Evolutionary conservation across 495 filamentous ascomycete species (phyloP).

Genomic region (Alectoria sarmentosa): DNA sequence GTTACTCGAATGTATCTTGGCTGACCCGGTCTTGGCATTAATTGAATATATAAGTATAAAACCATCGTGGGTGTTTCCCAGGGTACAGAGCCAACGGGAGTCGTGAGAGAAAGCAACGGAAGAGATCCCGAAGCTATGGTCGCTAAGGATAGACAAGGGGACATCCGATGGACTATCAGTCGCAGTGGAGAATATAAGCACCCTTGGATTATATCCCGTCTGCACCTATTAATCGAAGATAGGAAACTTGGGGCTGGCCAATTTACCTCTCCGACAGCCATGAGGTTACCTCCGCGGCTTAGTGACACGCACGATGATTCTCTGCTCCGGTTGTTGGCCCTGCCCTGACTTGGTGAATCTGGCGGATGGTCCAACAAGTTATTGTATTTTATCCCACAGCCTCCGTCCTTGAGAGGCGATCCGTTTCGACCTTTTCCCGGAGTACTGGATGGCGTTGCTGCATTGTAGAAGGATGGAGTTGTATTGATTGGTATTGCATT

Average conservation of each 20-base stretch:
- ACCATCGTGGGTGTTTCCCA: slow-evolving; percentile 85
- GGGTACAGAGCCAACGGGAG: slow-evolving; percentile 77
- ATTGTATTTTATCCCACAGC: neutral
- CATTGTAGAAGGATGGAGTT: slow-evolving; percentile 46
- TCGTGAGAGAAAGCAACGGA: slow-evolving; percentile 85
- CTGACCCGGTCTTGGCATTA: slow-evolving; percentile 73
- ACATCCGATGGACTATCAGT: slow-evolving; percentile 69
- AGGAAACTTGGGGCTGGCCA: neutral
- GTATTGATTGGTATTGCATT: slow-evolving; percentile 61
- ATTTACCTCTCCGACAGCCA: slow-evolving; percentile 83
- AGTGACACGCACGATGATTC: slow-evolving; percentile 93
- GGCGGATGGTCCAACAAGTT: slow-evolving; percentile 29
- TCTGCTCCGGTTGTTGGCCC: slow-evolving; percentile 62
- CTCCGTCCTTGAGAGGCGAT: slow-evolving; percentile 28
- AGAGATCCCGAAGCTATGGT: slow-evolving; percentile 85
- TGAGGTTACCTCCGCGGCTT: slow-evolving; percentile 79
- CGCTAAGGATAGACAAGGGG: slow-evolving; percentile 77
- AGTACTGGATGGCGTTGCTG: slow-evolving; percentile 52
- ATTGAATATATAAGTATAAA: slow-evolving; percentile 91
- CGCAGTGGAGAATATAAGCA: slow-evolving; percentile 77
- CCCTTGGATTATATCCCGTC: slow-evolving; percentile 88
- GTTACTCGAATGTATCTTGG: slow-evolving; percentile 82
- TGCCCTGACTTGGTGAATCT: slow-evolving; percentile 45
- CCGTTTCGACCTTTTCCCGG: slow-evolving; percentile 36
- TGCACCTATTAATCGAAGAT: slow-evolving; percentile 30